Evolutionary conservation across 2,329 filamentous ascomycete species (phyloP).

Genomic region (Penicillium brevicompactum): DNA sequence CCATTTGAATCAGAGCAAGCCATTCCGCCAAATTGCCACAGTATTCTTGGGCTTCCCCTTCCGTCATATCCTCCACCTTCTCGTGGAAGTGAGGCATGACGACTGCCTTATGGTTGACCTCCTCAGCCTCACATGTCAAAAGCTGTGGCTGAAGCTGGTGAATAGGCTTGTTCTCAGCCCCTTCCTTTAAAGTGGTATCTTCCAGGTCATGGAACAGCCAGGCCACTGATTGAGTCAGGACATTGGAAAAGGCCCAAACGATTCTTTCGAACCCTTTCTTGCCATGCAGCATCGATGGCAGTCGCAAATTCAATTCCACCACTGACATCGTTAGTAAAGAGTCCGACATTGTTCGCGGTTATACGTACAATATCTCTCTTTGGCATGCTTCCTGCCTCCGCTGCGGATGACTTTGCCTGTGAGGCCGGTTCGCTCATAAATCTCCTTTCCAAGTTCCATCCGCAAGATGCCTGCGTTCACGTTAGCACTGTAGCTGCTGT

Average conservation of each 20-base stretch:
- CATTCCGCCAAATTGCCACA: slow-evolving; percentile 63
- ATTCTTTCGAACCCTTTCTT: slow-evolving; percentile 82
- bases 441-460: slow-evolving; percentile 77
- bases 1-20: slow-evolving; percentile 58
- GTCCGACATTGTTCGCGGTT: neutral
- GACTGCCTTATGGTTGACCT: slow-evolving; percentile 27
- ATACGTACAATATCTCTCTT: slow-evolving; percentile 71
- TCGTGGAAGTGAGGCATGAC: slow-evolving; percentile 34
- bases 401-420: slow-evolving; percentile 67
- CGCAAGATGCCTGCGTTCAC: slow-evolving; percentile 63
- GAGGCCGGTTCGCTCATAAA: slow-evolving; percentile 80
- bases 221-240: slow-evolving; percentile 65
- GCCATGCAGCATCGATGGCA: slow-evolving; percentile 75
- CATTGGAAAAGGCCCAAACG: slow-evolving; percentile 76
- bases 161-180: slow-evolving; percentile 45
- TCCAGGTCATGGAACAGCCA: slow-evolving; percentile 77
- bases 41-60: slow-evolving; percentile 61
- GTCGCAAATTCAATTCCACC: slow-evolving; percentile 74
- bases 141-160: slow-evolving; percentile 42
- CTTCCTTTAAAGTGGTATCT: slow-evolving; percentile 35
- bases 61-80: slow-evolving; percentile 28
- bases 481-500: neutral
- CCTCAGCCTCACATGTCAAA: slow-evolving; percentile 30
- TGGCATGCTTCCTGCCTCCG: slow-evolving; percentile 63
- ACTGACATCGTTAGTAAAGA: slow-evolving; percentile 51